Percentiles rank a stretch among this genome's conserved stretches.
Evolutionary conservation across 2,329 filamentous ascomycete genomes (phyloP).

Genomic region (Xylariaceae sp.): DNA sequence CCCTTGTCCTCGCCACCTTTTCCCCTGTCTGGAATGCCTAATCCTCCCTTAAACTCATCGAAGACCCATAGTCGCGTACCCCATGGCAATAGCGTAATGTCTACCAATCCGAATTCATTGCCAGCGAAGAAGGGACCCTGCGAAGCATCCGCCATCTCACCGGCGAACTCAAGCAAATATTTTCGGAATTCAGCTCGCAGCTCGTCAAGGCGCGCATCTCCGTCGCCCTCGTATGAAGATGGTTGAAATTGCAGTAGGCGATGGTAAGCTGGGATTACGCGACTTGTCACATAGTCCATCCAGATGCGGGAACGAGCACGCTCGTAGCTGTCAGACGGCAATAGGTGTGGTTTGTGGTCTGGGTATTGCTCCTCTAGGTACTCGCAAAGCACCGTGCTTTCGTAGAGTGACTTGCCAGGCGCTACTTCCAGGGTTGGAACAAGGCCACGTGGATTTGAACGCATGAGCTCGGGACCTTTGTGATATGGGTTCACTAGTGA

Average conservation of each 20-base stretch:
- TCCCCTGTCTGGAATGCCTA: conserved; percentile 55
- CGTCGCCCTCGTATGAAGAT: conserved; percentile 24
- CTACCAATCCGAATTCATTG: conserved; percentile 54
- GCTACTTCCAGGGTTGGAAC: conserved; percentile 57
- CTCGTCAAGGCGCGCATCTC: conserved; percentile 38
- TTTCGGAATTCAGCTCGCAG: conserved; percentile 55
- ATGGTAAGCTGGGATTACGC: conserved; percentile 61
- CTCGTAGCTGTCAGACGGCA: conserved; percentile 52
- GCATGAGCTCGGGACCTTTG: conserved; percentile 58
- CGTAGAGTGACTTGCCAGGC: conserved; percentile 56
- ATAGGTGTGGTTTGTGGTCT: conserved; percentile 46
- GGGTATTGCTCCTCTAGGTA: conserved; percentile 66
- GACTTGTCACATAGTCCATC: conserved; percentile 61
- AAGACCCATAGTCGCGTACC: conserved; percentile 61
- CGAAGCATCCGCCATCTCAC: conserved; percentile 54
- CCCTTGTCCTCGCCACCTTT: conserved; percentile 54
- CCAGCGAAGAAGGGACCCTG: conserved; percentile 61
- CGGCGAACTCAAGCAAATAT: conserved; percentile 56
- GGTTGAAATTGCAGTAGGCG: conserved; percentile 44
- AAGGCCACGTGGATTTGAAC: conserved; percentile 63
- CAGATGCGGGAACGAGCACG: conserved; percentile 60
- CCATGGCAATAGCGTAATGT: conserved; percentile 63
- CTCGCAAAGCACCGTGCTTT: conserved; percentile 62
- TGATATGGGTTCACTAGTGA: conserved; percentile 61
- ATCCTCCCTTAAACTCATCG: conserved; percentile 62